Evolutionary conservation across 2,329 filamentous ascomycete genomes (phyloP).

Genomic region (Calonectria pseudoreteaudii): DNA sequence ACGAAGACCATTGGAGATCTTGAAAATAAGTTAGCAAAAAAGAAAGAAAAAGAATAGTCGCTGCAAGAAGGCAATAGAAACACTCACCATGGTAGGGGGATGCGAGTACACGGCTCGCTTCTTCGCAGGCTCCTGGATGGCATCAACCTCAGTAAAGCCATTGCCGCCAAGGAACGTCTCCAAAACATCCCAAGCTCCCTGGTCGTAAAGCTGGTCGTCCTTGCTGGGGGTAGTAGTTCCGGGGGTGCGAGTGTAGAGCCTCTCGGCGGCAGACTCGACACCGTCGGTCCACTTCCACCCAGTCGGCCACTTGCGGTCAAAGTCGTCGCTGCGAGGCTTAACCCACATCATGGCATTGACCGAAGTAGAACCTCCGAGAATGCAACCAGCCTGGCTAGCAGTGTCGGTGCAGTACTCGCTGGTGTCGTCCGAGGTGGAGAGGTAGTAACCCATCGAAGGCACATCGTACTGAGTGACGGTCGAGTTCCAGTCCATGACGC

Average conservation of each 20-base stretch:
- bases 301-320: slow-evolving; percentile 77
- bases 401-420: slow-evolving; percentile 74
- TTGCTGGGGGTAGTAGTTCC: slow-evolving; percentile 74
- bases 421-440: slow-evolving; percentile 72
- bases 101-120: slow-evolving; percentile 72
- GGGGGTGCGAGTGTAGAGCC: slow-evolving; percentile 77
- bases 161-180: slow-evolving; percentile 67
- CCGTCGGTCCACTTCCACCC: slow-evolving; percentile 76
- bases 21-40: slow-evolving; percentile 50
- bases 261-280: slow-evolving; percentile 67
- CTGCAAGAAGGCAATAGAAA: no score
- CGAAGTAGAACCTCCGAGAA: slow-evolving; percentile 75
- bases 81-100: slow-evolving; percentile 56
- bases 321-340: slow-evolving; percentile 74
- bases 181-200: slow-evolving; percentile 74
- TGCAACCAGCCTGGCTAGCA: slow-evolving; percentile 79
- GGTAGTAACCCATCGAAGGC: slow-evolving; percentile 77
- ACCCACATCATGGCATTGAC: slow-evolving; percentile 78
- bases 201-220: slow-evolving; percentile 76
- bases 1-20: slow-evolving; percentile 75
- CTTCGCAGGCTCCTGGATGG: slow-evolving; percentile 73
- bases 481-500: slow-evolving; percentile 72
- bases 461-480: slow-evolving; percentile 78
- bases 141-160: slow-evolving; percentile 73
- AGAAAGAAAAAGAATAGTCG: no score